Base-by-base conservation (phyloP, 176 grass and related monocot genomes). In the Sorghum bicolor region DNA sequence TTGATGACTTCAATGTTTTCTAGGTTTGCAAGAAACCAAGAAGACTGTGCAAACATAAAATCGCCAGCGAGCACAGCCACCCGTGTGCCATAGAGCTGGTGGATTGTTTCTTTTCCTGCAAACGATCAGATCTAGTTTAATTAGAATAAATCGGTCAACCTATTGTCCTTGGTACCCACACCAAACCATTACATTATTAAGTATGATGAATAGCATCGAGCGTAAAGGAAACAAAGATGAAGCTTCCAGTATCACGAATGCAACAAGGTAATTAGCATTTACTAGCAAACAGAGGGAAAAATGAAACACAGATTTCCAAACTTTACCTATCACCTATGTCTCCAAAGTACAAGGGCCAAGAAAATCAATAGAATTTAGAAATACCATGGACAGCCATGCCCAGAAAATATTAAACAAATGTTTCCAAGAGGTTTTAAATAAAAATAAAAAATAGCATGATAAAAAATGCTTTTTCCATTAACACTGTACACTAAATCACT, bases 11-110 rank as follows among this genome's bases (percentile, higher is more conserved):
- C 93, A 50, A 96, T 82, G 74, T 99, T 99, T 53, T 99, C 93
- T 55, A 99, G 70, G 80, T 99, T 99, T 79, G 93, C 96, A 30
- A 99, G 91, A 77, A 90, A 96, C 93, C 96, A 99, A 78, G 93
- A 99, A 75, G 93, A 96, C 78, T 99, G 96, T 7, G 93, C 96
- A 87, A 96, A 99, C 93, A 99, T 96, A 41, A 96, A 99, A 82
- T 99, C 96, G 10, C 93, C 96, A 25, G 96, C 93, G 38, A 99
- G 93, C 44, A 99, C 91, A 3, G 93, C 93, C 77, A 99, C 88
- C 69, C 91, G 77, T 43, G 96, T 96, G 72, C 96, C 96, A 68
- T 96, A 99, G 5, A 92, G 80, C 84, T 99, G 91, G 81, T 96
- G 93, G 63, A 94, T 87, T 1, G 96, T 99, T 78, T 94, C 89